A percentile compares a stretch with the other conserved stretches of the same genome.
Evolutionary conservation across 1,284 basidiomycete species (phyloP).

Genomic region (Bondarzewia mesenterica): DNA sequence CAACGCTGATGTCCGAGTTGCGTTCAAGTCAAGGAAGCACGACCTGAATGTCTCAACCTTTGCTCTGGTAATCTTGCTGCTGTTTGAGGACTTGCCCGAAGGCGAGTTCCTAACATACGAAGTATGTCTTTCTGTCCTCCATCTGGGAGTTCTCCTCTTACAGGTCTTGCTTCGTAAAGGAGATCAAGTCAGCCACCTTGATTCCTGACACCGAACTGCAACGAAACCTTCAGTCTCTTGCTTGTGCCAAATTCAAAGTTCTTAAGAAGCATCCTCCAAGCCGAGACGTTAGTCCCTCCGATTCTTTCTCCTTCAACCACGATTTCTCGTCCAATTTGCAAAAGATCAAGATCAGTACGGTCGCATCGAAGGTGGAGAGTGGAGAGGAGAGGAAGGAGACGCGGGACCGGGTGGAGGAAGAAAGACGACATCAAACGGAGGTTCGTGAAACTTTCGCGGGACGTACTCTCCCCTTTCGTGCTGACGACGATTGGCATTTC

Average conservation of each 20-base stretch:
- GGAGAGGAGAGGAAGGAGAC: conserved; percentile 89
- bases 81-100: conserved; percentile 74
- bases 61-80: conserved; percentile 80
- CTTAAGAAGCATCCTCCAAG: conserved; percentile 88
- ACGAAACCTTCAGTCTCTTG: conserved; percentile 90
- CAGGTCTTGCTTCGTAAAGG: conserved; percentile 29
- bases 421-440: conserved; percentile 86
- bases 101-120: conserved; percentile 69
- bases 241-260: conserved; percentile 95
- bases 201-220: conserved; percentile 79
- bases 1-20: conserved; percentile 81
- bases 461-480: conserved; percentile 1
- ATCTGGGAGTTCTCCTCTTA: not conserved
- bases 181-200: conserved; percentile 61
- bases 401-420: conserved; percentile 86
- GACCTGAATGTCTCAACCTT: conserved; percentile 94
- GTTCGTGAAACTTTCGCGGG: too few relatives aligned
- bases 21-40: conserved; percentile 76
- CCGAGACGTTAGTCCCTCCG: conserved; percentile 69
- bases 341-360: conserved; percentile 91
- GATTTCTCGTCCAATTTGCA: conserved; percentile 77
- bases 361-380: conserved; percentile 83
- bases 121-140: conserved; percentile 31
- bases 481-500: conserved; percentile 1
- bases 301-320: conserved; percentile 87